Percentiles rank a stretch among this genome's conserved stretches.
Conservation (phyloP, 768 basidiomycete species). For the Mycena filopes region DNA sequence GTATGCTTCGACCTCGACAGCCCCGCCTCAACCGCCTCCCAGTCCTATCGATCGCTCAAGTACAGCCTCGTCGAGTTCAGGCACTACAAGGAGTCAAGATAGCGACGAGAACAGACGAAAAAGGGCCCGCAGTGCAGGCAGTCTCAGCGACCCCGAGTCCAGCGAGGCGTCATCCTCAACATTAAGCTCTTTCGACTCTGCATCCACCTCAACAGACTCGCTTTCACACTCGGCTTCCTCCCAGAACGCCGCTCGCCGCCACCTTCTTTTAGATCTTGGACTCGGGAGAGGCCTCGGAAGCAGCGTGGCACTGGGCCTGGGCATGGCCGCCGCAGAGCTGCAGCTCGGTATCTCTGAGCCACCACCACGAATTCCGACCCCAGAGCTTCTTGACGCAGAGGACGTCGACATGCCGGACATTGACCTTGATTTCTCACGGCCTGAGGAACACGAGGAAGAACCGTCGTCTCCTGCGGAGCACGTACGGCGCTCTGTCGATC, state of each 20-base stretch:
- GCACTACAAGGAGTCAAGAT: conserved; percentile 25
- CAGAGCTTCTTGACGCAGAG: conserved; percentile 49
- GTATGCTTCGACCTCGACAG: conserved; percentile 66
- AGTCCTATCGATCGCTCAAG: conserved; percentile 16
- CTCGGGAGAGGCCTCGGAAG: conserved; percentile 25
- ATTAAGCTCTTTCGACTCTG: conserved; percentile 39
- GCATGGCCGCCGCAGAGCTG: conserved; percentile 26
- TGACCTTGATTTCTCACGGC: conserved; percentile 33
- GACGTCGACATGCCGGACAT: conserved; percentile 65
- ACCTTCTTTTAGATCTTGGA: conserved; percentile 29
- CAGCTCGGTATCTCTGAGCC: conserved; percentile 26
- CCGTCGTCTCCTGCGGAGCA: conserved; percentile 44
- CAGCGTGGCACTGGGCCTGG: conserved; percentile 31
- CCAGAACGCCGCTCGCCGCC: conserved; percentile 19
- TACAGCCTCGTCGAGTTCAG: conserved; percentile 17
- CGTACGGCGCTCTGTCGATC: conserved; percentile 58
- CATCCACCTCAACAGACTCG: conserved; percentile 10
- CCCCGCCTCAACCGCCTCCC: conserved; percentile 38
- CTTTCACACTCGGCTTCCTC: conserved; percentile 19
- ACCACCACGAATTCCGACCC: conserved; percentile 56
- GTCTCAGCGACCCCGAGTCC: conserved; percentile 51
- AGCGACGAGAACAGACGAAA: conserved; percentile 65
- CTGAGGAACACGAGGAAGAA: conserved; percentile 35
- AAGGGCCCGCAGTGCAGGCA: conserved; percentile 65
- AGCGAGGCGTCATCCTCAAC: conserved; percentile 51